Percentiles rank a stretch among this genome's conserved stretches.
Conservation (phyloP, 2,329 filamentous ascomycete genomes). For the Venturia effusa region DNA sequence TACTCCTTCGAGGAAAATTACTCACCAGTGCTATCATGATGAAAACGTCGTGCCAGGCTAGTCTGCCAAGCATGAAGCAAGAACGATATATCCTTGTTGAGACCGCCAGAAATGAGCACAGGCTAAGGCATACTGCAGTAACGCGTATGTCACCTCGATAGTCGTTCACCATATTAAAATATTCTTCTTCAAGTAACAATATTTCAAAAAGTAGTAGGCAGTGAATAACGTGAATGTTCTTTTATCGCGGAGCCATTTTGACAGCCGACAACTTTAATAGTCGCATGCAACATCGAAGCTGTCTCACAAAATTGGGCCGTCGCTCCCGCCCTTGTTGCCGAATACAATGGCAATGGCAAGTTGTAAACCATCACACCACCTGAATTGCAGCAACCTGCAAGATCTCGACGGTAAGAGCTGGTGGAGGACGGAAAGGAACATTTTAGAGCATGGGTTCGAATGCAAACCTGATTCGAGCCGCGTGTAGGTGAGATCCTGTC, state of each 20-base stretch:
- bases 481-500: neutral
- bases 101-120: neutral
- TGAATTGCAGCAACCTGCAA: neutral
- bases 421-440: neutral
- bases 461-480: neutral
- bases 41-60: neutral
- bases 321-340: neutral
- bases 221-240: neutral
- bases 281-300: neutral
- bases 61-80: neutral
- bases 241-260: neutral
- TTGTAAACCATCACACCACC: neutral
- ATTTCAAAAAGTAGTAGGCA: neutral
- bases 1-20: neutral
- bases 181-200: neutral
- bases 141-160: neutral
- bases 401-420: neutral
- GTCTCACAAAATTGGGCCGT: neutral
- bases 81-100: neutral
- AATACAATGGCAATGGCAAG: neutral
- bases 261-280: neutral
- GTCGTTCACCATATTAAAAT: neutral
- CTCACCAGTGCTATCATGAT: neutral
- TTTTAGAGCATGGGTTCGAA: neutral
- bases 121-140: neutral